Base-by-base conservation (phyloP, 2,329 filamentous ascomycete species). In the Aspergillus japonicus region DNA sequence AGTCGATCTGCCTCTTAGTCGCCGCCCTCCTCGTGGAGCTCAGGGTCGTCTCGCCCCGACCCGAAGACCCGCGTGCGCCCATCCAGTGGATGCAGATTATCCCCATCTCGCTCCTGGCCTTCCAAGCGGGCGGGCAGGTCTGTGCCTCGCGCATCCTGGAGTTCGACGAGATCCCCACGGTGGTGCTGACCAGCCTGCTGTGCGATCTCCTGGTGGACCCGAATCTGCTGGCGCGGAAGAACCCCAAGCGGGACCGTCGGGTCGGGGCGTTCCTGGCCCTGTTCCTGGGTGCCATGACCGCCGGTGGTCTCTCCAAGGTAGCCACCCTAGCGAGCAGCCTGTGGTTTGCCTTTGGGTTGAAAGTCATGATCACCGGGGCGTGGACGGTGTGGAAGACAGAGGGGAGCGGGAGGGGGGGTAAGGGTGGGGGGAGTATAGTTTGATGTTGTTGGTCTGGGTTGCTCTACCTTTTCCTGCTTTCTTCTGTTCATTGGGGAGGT, bases 61-160 rank as follows among this genome's bases (percentile, higher is more conserved):
- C 68, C 0, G 69, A 74, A 53, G 62, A 71, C 12, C 69, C 71
- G 4, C 62, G 67, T 4, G 69, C 68, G 26, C 70, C 71, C 1
- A 71, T 74, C 33, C 64, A 73, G 52, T 76, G 74, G 74, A 71
- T 72, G 53, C 73, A 76, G 56, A 59, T 77, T 1, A 57, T 77
- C 1, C 74, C 77, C 5, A 74, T 79, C 23, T 66, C 72, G 3
- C 64, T 79, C 0, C 66, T 79, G 4, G 68, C 76, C 19, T 78
- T 79, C 59, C 75, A 78, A 60, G 74, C 75, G 1, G 75, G 71
- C 1, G 77, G 77, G 0, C 77, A 79, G 59, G 77, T 78, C 23
- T 69, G 70, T 12, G 68, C 76, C 0, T 76, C 74, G 1, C 70
- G 77, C 1, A 65, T 77, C 6, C 65, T 79, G 6, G 65, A 66